Evolutionary conservation across 106 monocot genomes (phyloP).

Genomic region (Xerophyta viscosa): DNA sequence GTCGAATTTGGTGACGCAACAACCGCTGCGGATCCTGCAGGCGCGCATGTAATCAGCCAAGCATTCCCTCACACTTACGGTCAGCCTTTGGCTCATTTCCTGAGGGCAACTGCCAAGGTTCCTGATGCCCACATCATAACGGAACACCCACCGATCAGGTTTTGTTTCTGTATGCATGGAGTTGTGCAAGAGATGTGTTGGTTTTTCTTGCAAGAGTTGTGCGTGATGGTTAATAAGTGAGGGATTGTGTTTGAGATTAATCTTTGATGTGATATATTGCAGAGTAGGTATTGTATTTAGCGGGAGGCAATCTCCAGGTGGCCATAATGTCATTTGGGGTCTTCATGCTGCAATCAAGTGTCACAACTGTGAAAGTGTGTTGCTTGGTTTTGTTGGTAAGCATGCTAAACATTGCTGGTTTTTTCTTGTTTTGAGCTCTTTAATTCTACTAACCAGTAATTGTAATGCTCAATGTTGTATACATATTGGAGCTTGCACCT

Average conservation of each 20-base stretch:
- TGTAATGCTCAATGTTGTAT: too few species aligned
- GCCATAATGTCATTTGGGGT: slow-evolving; percentile 98
- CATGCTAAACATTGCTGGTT: not conserved
- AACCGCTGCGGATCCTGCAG: slow-evolving; percentile 37
- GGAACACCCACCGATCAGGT: slow-evolving; percentile 56
- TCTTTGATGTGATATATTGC: slow-evolving; percentile 7
- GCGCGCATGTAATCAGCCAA: slow-evolving; percentile 45
- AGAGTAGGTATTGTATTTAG: slow-evolving; percentile 93
- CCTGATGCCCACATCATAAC: slow-evolving; percentile 65
- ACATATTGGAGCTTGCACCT: too few species aligned
- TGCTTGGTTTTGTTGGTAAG: slow-evolving; percentile 95
- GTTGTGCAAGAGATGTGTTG: too few species aligned
- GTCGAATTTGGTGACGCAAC: slow-evolving; percentile 60
- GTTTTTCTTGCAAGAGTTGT: too few species aligned
- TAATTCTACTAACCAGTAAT: not conserved
- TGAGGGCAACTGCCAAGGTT: slow-evolving; percentile 38
- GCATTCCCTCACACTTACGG: slow-evolving; percentile 72
- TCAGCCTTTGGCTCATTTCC: slow-evolving; percentile 66
- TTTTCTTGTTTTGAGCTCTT: not conserved
- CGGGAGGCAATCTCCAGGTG: slow-evolving; percentile 95
- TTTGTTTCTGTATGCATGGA: too few species aligned
- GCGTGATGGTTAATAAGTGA: too few species aligned
- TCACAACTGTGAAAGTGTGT: slow-evolving; percentile 60
- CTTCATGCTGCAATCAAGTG: slow-evolving; percentile 67
- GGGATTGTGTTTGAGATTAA: too few species aligned